Evolutionary conservation across 164 flowering plant species (phyloP), one percentile per base, ranked within the genome.

Genomic region (Platanus orientalis): DNA sequence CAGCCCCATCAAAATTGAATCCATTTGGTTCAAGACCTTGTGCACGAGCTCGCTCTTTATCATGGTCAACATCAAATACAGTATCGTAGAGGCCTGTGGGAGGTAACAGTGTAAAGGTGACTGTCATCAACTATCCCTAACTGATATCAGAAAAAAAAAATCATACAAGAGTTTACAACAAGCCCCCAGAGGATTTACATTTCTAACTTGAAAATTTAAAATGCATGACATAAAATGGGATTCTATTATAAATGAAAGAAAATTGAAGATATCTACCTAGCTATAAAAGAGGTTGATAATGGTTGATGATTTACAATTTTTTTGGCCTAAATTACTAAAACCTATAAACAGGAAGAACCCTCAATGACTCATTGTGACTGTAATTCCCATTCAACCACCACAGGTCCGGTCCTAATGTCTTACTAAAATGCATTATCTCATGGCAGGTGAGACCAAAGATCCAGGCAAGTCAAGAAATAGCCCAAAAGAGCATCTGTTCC

Each of bases 31-130:
- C 88, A 54, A 87, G 84, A 57, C 92, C 92, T 58, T 69, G 76
- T 16, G 83, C 86, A 63, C 84, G 70, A 61, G 99, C 99, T 80
- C 99, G 81, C 70, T 85, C 89, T 78, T 81, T 80, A 51, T 94
- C 99, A 75, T 87, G 79, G 64, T 94, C 96, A 64, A 91, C 90
- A 75, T 94, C 96, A 76, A 84, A 91, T 40, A 94, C 99, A 12
- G 96, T 91, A 73, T 94, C 99, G 53, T 82, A 82, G 54, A 91
- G 93, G 66, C 99, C 99, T 93, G 76, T 9, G 52, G 56, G 17
- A 65, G 24, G 10, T 66, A 58, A 69, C 5, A 36, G 58, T 21
- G 24, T 24, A 53, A n/a, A 16, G 7, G 28, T 58, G 9, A 39
- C 27, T 14, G 47, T 23, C 4, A 25, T 26, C n/a, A n/a, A n/a